These are phyloP conservation scores for Neoscytalidium dimidiatum DNA, from an alignment of 2,329 filamentous ascomycete species.

Conservation along the genomic window DNA sequence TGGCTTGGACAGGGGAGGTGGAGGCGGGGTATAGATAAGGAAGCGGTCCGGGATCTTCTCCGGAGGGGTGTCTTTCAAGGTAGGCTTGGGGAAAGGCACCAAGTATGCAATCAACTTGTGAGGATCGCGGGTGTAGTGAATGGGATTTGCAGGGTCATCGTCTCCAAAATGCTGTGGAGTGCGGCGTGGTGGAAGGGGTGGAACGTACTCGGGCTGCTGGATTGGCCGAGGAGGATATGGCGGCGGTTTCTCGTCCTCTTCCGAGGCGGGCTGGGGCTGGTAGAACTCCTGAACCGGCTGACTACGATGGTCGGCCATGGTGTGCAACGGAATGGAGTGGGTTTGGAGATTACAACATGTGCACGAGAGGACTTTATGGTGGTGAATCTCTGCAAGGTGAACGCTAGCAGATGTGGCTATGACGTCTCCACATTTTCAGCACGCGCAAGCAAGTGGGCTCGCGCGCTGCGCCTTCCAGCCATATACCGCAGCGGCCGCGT, in stretches of 20 bases:
- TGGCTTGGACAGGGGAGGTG: conserved; percentile 44
- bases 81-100: conserved; percentile 47
- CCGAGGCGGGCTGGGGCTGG: not conserved
- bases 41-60: conserved; percentile 43
- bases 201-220: conserved; percentile 6
- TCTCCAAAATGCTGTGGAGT: not conserved
- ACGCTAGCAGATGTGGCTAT: not conserved
- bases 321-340: not conserved
- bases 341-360: too few species aligned
- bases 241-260: not conserved
- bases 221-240: conserved; percentile 11
- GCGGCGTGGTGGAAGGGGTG: conserved; percentile 21
- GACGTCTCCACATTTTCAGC: not conserved
- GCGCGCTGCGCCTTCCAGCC: not conserved
- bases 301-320: not conserved
- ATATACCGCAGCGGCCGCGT: not conserved
- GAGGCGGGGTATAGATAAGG: conserved; percentile 48
- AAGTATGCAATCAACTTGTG: conserved; percentile 47
- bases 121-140: conserved; percentile 45
- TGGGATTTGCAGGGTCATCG: conserved; percentile 29
- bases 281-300: not conserved
- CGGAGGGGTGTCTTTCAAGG: conserved; percentile 33
- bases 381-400: not conserved
- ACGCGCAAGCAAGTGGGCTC: conserved; percentile 3
- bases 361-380: too few species aligned